These are phyloP conservation scores for Capsella bursapastoris DNA, from an alignment of 345 rosid genomes.

Conservation along the genomic window DNA sequence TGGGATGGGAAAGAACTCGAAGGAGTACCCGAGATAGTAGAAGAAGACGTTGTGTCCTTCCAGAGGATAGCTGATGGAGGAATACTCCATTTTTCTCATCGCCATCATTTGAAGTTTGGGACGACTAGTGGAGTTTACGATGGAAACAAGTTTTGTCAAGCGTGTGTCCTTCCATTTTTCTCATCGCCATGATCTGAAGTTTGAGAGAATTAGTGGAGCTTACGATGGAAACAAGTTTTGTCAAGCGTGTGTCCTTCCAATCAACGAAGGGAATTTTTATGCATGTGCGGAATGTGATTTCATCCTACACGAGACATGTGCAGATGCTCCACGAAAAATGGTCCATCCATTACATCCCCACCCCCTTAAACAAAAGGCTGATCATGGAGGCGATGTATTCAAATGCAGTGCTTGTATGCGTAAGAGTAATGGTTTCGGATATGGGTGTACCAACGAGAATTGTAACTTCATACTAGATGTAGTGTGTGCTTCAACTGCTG, in stretches of 20 bases:
- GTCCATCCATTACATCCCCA: neutral
- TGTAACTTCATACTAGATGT: neutral
- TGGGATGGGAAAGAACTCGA: neutral
- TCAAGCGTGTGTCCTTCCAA: neutral
- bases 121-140: neutral
- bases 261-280: neutral
- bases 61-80: neutral
- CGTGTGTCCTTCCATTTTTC: neutral
- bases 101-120: neutral
- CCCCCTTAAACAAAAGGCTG: neutral
- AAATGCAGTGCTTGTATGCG: neutral
- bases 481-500: neutral
- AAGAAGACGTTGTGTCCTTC: neutral
- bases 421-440: neutral
- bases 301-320: slow-evolving; percentile 14
- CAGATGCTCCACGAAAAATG: neutral
- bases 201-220: neutral
- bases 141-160: too few species aligned
- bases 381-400: neutral
- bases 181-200: neutral
- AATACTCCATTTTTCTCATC: neutral
- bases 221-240: neutral
- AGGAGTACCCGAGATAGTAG: neutral
- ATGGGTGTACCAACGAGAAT: neutral
- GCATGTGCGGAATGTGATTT: slow-evolving; percentile 10